Evolutionary conservation across 2,329 filamentous ascomycete species (phyloP), one percentile per base, ranked within the genome.

Genomic region (Magnaporthales sp.): DNA sequence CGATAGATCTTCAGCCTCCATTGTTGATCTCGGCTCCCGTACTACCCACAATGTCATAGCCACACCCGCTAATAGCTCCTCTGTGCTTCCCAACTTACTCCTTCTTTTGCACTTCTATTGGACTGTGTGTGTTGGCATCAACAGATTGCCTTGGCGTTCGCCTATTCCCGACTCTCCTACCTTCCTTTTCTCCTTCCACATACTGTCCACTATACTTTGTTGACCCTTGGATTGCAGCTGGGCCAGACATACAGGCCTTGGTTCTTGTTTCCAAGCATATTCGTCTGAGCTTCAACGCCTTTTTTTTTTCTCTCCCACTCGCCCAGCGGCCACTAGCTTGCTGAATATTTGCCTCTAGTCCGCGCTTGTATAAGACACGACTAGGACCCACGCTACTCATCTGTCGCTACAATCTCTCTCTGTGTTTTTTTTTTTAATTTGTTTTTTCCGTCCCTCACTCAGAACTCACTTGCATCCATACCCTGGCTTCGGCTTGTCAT

Each of bases 21-120:
- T 58, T 58, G 54, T 58, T 58, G 54, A 58, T 58, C 54, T 58
- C 54, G 54, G 54, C 54, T 58, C 54, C 54, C 54, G 54, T 58
- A 58, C 24, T 26, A 58, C 54, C 54, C 54, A 58, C 54, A 58
- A 58, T 58, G 9, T 24, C 54, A 58, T 22, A 58, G 54, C 54
- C 54, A 58, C 54, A 58, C 54, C 54, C 22, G 54, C 54, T 58
- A 58, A 58, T 58, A 58, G 54, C 54, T 58, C 54, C 54, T 58
- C 24, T 58, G 22, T 60, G 24, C 15, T 60, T 60, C 24, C 24
- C 24, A 9, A 15, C 24, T 29, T 27, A 3, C 24, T 60, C 24
- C 24, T 58, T 60, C 24, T 27, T 60, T 27, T 60, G 15, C 56
- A 26, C 56, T 27, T 26, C 26, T 60, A 60, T 60, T 60, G 56